Evolutionary conservation across 2,329 filamentous ascomycete species (phyloP).

Genomic region (Penicillium sp.): DNA sequence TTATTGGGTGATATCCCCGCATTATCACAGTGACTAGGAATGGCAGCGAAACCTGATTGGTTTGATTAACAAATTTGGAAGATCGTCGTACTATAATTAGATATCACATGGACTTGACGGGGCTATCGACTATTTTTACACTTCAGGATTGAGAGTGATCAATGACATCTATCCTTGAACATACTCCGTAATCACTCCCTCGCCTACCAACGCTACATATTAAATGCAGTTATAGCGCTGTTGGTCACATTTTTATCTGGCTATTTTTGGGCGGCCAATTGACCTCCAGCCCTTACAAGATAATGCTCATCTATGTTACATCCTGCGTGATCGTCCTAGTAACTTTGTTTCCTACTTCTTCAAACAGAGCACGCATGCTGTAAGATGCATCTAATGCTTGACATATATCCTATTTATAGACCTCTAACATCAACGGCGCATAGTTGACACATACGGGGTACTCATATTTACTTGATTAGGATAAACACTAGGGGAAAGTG

Average conservation of each 20-base stretch:
- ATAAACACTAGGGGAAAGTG: not conserved
- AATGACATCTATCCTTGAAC: not conserved
- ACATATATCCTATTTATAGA: not conserved
- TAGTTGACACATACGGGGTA: not conserved
- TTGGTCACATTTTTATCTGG: not conserved
- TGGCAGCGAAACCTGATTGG: slow-evolving; percentile 1
- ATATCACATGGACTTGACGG: not conserved
- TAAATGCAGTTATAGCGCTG: not conserved
- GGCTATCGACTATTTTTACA: not conserved
- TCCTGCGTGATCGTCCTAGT: not conserved
- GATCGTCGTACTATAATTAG: slow-evolving; percentile 1
- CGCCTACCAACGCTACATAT: not conserved
- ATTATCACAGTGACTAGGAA: slow-evolving; percentile 9
- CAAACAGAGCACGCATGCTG: not conserved
- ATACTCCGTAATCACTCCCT: not conserved
- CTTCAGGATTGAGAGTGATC: not conserved
- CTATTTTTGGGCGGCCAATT: not conserved
- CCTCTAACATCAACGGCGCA: not conserved
- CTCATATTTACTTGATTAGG: not conserved
- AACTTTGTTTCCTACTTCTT: not conserved
- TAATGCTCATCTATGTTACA: not conserved
- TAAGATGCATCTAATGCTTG: not conserved
- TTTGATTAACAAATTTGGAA: not conserved
- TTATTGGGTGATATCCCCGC: slow-evolving; percentile 2
- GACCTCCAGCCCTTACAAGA: not conserved